Base-by-base conservation (phyloP, 2,329 filamentous ascomycete species). In the Penicillium glabrum region DNA sequence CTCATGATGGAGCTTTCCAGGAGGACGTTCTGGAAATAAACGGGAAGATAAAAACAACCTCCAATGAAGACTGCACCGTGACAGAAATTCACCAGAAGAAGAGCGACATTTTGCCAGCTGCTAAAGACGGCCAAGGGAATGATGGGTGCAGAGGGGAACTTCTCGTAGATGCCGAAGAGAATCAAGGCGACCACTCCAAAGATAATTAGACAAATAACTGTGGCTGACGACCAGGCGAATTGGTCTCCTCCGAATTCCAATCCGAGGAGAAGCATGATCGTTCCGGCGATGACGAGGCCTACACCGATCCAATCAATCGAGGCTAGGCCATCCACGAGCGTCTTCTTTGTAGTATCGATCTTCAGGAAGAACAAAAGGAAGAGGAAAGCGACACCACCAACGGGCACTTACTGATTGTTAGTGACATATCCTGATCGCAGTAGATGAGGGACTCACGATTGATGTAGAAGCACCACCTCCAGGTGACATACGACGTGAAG, bases 391-490 rank as follows among this genome's bases (percentile, higher is more conserved):
- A 51, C 37, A 21, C 49, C 49, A 8, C 49, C 49, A 11, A 51
- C 37, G 16, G 49, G 49, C 21, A 51, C 49, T 51, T n/a, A 2
- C 2, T 8, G 3, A 8, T 8, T 14, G 6, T 29, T 39, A 49
- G 46, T 27, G 31, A 35, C 7, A 5, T 0, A 3, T 26, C 14
- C 27, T 11, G 6, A 29, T 2, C 21, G 7, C 16, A 26, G 31
- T 21, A 37, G 11, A 41, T 19, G 21, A 23, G 19, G 23, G 10
- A 44, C 49, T 31, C 9, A 51, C 49, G n/a, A 39, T 51, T 51
- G 16, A 51, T 51, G 44, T 51, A 51, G 21, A 51, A 51, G 37
- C 49, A 51, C 49, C 49, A 51, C 35, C 49, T 13, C 47, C 47
- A 49, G n/a, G 47, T 49, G 21, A 49, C 47, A 26, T 49, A 49